phyloP scores from a whole-genome alignment of 192 early-diverging fungal genomes.

The Backusella sp. region DNA sequence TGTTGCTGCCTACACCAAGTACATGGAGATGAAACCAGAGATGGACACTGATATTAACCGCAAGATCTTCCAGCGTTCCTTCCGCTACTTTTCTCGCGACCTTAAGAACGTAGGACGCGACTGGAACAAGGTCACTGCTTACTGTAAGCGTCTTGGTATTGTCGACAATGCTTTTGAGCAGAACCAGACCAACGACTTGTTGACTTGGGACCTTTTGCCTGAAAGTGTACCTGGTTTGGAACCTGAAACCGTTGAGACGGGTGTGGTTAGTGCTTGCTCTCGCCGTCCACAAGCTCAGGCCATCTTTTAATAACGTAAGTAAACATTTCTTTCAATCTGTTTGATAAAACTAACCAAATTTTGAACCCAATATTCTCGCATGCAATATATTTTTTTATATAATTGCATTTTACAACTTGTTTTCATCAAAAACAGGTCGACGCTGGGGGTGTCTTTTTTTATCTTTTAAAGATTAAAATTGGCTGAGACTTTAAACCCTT shows the following conservation, averaged over 20 bases:
- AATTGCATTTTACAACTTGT: neutral
- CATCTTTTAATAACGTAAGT: neutral
- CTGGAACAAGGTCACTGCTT: conserved; percentile 66
- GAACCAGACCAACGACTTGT: conserved; percentile 62
- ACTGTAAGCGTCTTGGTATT: conserved; percentile 57
- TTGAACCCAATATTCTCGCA: too few relatives aligned
- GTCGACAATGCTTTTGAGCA: conserved; percentile 53
- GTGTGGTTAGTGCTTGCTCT: conserved; percentile 23
- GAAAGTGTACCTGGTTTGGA: conserved; percentile 31
- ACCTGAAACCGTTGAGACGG: conserved; percentile 35
- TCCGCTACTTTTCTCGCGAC: conserved; percentile 60
- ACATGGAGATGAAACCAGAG: conserved; percentile 60
- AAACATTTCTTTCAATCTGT: neutral
- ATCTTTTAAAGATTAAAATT: conserved; percentile 3
- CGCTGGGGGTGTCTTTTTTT: conserved; percentile 40
- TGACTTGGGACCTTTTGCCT: conserved; percentile 39
- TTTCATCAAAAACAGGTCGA: conserved; percentile 21
- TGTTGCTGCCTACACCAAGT: conserved; percentile 46
- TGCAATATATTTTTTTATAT: neutral
- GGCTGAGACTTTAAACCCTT: conserved; percentile 49
- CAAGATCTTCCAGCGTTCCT: conserved; percentile 60
- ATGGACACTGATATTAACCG: conserved; percentile 49
- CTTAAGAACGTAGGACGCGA: conserved; percentile 60
- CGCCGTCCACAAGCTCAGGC: neutral
- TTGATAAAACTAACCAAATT: neutral